These are phyloP conservation scores for Lyophyllum semitale DNA, from an alignment of 768 basidiomycete genomes.

Conservation along the genomic window DNA sequence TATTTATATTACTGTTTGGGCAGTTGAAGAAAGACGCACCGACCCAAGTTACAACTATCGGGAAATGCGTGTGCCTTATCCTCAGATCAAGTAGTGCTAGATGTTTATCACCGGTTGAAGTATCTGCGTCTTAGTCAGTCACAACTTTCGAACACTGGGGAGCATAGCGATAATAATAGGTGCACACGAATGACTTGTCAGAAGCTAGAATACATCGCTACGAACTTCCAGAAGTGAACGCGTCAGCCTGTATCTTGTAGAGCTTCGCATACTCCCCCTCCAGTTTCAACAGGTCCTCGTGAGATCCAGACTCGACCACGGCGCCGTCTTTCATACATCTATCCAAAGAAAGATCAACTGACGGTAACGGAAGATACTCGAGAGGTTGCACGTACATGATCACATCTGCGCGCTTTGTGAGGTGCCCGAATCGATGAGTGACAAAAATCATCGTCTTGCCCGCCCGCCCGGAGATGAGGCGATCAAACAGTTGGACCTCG, in stretches of 20 bases:
- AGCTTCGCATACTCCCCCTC: conserved; percentile 35
- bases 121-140: too few species aligned
- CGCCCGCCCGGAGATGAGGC: conserved; percentile 26
- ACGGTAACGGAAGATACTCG: neutral
- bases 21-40: too few species aligned
- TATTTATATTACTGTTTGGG: too few species aligned
- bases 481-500: conserved; percentile 37
- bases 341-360: neutral
- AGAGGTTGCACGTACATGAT: conserved; percentile 29
- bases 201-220: neutral
- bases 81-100: too few species aligned
- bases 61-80: too few species aligned
- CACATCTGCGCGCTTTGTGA: conserved; percentile 37
- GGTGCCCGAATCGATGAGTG: conserved; percentile 38
- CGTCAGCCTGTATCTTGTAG: conserved; percentile 35
- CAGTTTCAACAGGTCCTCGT: conserved; percentile 29
- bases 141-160: too few species aligned
- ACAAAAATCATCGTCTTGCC: conserved; percentile 44
- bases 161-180: too few species aligned
- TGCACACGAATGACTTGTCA: too few species aligned
- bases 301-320: conserved; percentile 32
- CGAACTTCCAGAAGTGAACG: conserved; percentile 21
- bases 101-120: too few species aligned
- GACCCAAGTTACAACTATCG: too few species aligned
- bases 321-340: conserved; percentile 40